Conservation (phyloP, 139 green algal genomes). For the Mesotaenium endlicherianum region DNA sequence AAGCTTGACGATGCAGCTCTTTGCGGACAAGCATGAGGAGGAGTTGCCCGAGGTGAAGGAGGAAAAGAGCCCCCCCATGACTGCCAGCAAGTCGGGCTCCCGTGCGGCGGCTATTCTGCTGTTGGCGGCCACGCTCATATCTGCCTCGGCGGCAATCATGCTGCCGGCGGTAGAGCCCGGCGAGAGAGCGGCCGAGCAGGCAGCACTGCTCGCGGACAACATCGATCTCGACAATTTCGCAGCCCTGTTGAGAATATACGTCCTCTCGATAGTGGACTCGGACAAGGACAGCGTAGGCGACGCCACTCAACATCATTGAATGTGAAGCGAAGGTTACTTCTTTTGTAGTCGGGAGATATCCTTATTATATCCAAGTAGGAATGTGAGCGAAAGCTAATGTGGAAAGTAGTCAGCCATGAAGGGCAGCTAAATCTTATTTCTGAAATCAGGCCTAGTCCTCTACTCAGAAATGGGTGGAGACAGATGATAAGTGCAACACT, state of each 20-base stretch:
- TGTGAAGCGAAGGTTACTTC: no score
- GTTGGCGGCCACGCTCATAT: background rate
- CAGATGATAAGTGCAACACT: no score
- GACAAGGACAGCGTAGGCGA: background rate
- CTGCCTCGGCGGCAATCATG: background rate
- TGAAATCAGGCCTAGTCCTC: no score
- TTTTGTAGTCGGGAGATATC: no score
- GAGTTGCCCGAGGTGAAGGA: conserved; percentile 7
- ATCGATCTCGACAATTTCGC: conserved; percentile 12
- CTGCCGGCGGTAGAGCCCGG: background rate
- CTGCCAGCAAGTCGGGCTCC: background rate
- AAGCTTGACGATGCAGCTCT: conserved; percentile 34
- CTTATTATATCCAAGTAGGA: no score
- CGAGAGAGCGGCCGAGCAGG: background rate
- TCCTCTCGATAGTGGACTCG: background rate
- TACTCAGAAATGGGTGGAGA: no score
- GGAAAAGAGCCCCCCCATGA: background rate
- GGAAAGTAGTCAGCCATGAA: no score
- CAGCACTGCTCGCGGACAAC: background rate
- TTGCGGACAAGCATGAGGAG: background rate
- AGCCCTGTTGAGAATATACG: background rate
- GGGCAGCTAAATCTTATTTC: no score
- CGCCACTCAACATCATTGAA: background rate
- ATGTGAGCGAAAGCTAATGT: no score
- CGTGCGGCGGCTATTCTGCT: background rate